A percentile compares a stretch with the other conserved stretches of the same genome.
Evolutionary conservation across 495 filamentous ascomycete species (phyloP).

Genomic region (Penicillium steckii): DNA sequence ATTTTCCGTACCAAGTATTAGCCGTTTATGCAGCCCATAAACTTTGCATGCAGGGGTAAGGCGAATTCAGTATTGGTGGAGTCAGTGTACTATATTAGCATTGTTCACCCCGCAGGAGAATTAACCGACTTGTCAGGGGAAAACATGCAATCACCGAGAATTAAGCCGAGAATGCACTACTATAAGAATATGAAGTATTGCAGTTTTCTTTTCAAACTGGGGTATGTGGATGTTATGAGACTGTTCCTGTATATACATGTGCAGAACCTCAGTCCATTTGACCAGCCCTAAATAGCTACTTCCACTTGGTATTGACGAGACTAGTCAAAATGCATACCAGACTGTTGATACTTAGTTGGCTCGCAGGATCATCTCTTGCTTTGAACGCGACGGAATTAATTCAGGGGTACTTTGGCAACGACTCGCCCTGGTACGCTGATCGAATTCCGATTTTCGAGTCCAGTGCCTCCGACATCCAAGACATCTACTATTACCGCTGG

Average conservation of each 20-base stretch:
- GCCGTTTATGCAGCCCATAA: too few relatives aligned
- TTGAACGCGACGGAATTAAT: background rate
- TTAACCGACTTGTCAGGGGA: constrained; percentile 3
- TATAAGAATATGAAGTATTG: too few relatives aligned
- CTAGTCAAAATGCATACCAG: background rate
- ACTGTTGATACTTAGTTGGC: background rate
- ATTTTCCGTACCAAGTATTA: too few relatives aligned
- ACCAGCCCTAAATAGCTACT: background rate
- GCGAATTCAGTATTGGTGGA: too few relatives aligned
- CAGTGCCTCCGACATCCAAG: constrained; percentile 16
- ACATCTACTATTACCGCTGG: constrained; percentile 37
- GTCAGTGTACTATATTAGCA: background rate
- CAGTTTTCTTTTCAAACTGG: too few relatives aligned
- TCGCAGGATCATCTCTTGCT: background rate
- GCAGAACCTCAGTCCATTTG: background rate
- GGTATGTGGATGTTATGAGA: too few relatives aligned
- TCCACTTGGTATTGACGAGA: too few relatives aligned
- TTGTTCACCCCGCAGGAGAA: background rate
- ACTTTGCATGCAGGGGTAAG: background rate
- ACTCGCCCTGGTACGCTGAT: constrained; percentile 17
- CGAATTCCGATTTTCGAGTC: constrained; percentile 22
- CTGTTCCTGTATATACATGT: too few relatives aligned
- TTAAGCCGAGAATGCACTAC: background rate
- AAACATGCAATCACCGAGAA: background rate
- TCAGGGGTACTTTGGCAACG: constrained; percentile 18